phyloP scores from a whole-genome alignment of 2,329 filamentous ascomycete genomes.

The Calonectria fujianensis region DNA sequence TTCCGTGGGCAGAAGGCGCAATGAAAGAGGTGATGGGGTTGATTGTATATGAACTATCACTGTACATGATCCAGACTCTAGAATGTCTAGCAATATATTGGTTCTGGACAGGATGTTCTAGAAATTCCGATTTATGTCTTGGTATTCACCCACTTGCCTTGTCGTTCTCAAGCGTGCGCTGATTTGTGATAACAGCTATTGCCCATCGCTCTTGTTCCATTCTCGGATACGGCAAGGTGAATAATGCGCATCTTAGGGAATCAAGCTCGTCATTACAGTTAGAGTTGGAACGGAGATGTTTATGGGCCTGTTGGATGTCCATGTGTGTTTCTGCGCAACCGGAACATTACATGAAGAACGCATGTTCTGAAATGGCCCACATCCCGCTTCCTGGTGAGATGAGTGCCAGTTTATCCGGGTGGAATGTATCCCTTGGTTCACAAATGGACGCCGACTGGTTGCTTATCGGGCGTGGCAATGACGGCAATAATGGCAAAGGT shows the following conservation, averaged over 20 bases:
- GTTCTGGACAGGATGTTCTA: not conserved
- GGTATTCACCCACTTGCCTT: not conserved
- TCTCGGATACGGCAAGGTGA: not conserved
- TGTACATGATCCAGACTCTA: not conserved
- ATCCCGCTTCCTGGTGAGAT: not conserved
- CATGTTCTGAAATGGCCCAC: constrained; percentile 12
- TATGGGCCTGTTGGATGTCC: constrained; percentile 11
- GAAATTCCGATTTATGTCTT: not conserved
- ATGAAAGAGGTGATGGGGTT: constrained; percentile 2
- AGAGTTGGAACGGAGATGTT: not conserved
- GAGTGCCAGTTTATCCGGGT: not conserved
- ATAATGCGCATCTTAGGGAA: no score
- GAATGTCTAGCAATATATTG: not conserved
- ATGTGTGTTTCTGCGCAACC: not conserved
- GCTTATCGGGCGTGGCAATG: not conserved
- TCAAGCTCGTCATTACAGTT: not conserved
- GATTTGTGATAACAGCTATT: not conserved
- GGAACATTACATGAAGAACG: not conserved
- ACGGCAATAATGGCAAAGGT: no score
- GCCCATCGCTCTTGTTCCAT: not conserved
- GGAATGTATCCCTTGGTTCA: not conserved
- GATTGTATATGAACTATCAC: not conserved
- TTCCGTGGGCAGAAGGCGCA: not conserved
- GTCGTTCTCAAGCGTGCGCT: not conserved
- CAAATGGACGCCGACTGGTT: not conserved